Evolutionary conservation across 768 basidiomycete genomes (phyloP).

Genomic region (Lactarius akahatsu): DNA sequence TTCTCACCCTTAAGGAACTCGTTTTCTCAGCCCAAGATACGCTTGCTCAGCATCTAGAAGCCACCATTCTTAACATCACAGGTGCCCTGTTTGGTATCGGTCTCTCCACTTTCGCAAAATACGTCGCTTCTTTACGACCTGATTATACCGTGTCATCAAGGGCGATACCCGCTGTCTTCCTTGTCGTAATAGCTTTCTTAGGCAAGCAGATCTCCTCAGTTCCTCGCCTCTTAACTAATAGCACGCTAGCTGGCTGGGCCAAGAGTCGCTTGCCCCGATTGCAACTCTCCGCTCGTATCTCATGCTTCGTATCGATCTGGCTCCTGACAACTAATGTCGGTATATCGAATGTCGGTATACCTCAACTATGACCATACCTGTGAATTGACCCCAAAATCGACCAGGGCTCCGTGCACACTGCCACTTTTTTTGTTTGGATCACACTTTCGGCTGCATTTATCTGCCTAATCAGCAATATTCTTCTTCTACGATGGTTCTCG

Average conservation of each 20-base stretch:
- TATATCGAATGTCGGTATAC: conserved; percentile 34
- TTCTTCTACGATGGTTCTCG: conserved; percentile 44
- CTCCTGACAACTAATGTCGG: conserved; percentile 43
- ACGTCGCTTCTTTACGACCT: conserved; percentile 34
- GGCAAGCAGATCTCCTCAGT: conserved; percentile 32
- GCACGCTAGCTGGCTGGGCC: conserved; percentile 37
- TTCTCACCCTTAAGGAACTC: conserved; percentile 44
- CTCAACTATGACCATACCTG: background rate
- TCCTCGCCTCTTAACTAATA: conserved; percentile 11
- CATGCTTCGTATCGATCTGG: conserved; percentile 50
- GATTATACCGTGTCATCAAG: conserved; percentile 36
- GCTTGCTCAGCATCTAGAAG: conserved; percentile 49
- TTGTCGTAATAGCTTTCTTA: conserved; percentile 41
- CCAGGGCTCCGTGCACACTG: conserved; percentile 32
- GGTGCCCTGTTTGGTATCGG: conserved; percentile 45
- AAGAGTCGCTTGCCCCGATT: conserved; percentile 49
- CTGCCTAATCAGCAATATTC: conserved; percentile 40
- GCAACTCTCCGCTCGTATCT: conserved; percentile 45
- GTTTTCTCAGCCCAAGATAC: conserved; percentile 48
- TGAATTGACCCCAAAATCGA: conserved; percentile 20
- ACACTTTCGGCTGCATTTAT: conserved; percentile 41
- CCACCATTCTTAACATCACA: conserved; percentile 43
- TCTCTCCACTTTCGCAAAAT: conserved; percentile 39
- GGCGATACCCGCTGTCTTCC: conserved; percentile 43
- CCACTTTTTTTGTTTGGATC: conserved; percentile 43